phyloP scores from a whole-genome alignment of 148 eudicot species.

The Dianthus caryophyllus region DNA sequence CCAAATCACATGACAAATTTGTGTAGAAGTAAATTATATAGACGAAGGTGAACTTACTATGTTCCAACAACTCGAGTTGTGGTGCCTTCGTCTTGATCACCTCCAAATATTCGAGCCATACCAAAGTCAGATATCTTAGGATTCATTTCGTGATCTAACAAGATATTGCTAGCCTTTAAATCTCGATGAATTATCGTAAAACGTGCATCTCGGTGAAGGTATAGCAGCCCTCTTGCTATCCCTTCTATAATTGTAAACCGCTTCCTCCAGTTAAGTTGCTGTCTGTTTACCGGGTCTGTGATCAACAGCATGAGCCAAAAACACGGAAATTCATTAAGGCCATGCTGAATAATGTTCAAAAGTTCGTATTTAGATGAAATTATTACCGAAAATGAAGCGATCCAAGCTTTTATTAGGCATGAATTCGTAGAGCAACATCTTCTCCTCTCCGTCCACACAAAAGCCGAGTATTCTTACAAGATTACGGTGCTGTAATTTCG shows the following conservation, averaged over 20 bases:
- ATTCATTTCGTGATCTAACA: slow-evolving; percentile 44
- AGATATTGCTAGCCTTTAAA: slow-evolving; percentile 44
- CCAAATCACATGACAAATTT: neutral
- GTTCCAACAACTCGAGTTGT: slow-evolving; percentile 55
- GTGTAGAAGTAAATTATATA: neutral
- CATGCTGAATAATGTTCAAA: neutral
- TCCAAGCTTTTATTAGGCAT: slow-evolving; percentile 69
- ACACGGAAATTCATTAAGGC: neutral
- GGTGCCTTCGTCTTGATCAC: slow-evolving; percentile 35
- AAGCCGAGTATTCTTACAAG: slow-evolving; percentile 56
- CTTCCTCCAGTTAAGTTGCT: slow-evolving; percentile 35
- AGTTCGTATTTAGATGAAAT: neutral
- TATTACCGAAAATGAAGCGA: slow-evolving; percentile 49
- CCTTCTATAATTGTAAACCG: slow-evolving; percentile 46
- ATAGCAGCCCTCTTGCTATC: slow-evolving; percentile 49
- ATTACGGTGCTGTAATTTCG: slow-evolving; percentile 56
- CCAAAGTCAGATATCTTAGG: slow-evolving; percentile 55
- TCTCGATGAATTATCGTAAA: slow-evolving; percentile 43
- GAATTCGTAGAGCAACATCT: slow-evolving; percentile 55
- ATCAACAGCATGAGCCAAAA: neutral
- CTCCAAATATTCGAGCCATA: slow-evolving; percentile 48
- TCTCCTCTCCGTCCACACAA: slow-evolving; percentile 52
- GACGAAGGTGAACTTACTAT: slow-evolving; percentile 29
- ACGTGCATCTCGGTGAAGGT: slow-evolving; percentile 53
- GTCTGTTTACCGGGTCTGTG: slow-evolving; percentile 27